Conservation (phyloP, 2,329 filamentous ascomycete genomes). For the Blumeriella jaapii region DNA sequence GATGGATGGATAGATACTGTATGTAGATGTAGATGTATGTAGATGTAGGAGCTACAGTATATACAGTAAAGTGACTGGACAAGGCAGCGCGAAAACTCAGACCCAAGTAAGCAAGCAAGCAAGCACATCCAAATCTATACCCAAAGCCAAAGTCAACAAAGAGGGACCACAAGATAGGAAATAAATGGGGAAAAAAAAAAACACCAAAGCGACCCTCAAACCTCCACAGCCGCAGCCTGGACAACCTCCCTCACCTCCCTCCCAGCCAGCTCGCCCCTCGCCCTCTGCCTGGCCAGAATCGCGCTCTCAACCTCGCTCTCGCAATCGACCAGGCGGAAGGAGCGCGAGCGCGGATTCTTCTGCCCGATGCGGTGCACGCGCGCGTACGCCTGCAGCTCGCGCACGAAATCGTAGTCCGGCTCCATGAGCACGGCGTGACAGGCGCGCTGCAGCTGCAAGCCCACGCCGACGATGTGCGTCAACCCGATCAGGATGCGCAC, state of each 20-base stretch:
- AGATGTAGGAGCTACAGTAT: no score
- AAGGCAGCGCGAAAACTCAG: no score
- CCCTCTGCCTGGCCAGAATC: conserved; percentile 10
- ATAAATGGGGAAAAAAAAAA: no score
- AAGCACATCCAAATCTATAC: no score
- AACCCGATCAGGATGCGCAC: conserved; percentile 12
- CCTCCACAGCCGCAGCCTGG: no score
- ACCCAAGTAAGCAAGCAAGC: no score
- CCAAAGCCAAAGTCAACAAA: no score
- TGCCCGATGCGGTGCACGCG: conserved; percentile 15
- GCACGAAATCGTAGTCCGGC: conserved; percentile 11
- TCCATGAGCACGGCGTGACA: conserved; percentile 12
- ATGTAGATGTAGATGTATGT: no score
- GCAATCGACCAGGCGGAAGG: conserved; percentile 9
- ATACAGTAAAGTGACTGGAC: no score
- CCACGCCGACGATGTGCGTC: conserved; percentile 8
- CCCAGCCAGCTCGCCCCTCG: conserved; percentile 5
- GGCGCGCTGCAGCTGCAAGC: conserved; percentile 12
- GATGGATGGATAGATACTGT: no score
- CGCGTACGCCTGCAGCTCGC: conserved; percentile 11
- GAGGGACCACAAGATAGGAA: no score
- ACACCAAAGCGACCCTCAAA: no score
- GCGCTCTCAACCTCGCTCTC: conserved; percentile 6
- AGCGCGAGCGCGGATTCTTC: conserved; percentile 7
- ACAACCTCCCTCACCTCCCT: conserved; percentile 2